phyloP scores from a whole-genome alignment of 1,284 basidiomycete genomes.

The Rhodotorula sp. region DNA sequence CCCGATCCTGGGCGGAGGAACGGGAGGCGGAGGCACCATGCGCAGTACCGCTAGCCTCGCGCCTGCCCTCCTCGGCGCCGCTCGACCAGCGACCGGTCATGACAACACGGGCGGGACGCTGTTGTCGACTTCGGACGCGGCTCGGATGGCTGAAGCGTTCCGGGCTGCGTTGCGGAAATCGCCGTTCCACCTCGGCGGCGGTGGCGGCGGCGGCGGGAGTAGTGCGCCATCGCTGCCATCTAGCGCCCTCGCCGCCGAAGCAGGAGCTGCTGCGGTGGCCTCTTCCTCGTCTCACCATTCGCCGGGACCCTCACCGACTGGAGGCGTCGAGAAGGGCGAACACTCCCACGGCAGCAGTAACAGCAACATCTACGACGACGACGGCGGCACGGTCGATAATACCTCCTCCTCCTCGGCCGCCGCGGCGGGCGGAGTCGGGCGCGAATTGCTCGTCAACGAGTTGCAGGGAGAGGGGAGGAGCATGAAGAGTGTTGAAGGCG shows the following conservation, averaged over 20 bases:
- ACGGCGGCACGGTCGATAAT: background rate
- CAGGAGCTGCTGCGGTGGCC: too few species aligned
- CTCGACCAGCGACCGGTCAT: conserved; percentile 39
- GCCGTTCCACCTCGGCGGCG: conserved; percentile 56
- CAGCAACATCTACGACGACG: conserved; percentile 15
- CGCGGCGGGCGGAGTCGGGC: background rate
- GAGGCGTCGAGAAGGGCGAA: conserved; percentile 9
- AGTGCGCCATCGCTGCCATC: background rate
- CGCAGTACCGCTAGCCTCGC: conserved; percentile 49
- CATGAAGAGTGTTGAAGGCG: conserved; percentile 24
- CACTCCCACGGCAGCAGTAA: conserved; percentile 16
- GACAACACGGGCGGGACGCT: conserved; percentile 52
- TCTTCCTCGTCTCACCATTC: background rate
- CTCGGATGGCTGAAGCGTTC: conserved; percentile 83
- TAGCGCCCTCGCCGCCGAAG: too few species aligned
- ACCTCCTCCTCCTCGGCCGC: background rate
- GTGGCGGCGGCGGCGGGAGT: background rate
- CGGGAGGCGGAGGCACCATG: conserved; percentile 35
- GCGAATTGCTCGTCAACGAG: conserved; percentile 33
- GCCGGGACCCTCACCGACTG: conserved; percentile 2
- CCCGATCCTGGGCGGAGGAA: conserved; percentile 28
- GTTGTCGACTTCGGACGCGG: conserved; percentile 75
- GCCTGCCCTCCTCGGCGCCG: conserved; percentile 39
- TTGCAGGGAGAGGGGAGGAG: conserved; percentile 36
- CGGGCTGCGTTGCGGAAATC: conserved; percentile 70